These are phyloP conservation scores for Tricholoma bakamatsutake DNA, from an alignment of 768 basidiomycete genomes.

Conservation along the genomic window DNA sequence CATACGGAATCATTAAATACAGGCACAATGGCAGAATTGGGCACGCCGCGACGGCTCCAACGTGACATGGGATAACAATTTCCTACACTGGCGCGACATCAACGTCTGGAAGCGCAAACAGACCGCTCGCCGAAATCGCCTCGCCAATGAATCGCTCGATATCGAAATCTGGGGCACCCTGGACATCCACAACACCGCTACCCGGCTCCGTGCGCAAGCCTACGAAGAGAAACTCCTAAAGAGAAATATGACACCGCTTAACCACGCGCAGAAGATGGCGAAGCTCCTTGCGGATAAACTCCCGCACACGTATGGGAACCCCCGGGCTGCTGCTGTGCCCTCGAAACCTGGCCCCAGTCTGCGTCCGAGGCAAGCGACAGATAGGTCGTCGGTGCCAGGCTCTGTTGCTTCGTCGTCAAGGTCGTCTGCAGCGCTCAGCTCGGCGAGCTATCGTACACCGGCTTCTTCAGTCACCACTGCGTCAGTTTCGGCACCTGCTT, in stretches of 20 bases:
- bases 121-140: slow-evolving; percentile 18
- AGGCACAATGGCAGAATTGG: slow-evolving; percentile 55
- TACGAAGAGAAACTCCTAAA: slow-evolving; percentile 37
- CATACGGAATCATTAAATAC: not conserved
- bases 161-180: slow-evolving; percentile 34
- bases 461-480: not conserved
- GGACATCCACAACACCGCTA: slow-evolving; percentile 39
- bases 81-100: slow-evolving; percentile 12
- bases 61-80: slow-evolving; percentile 43
- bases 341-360: not conserved
- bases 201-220: slow-evolving; percentile 37
- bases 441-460: not conserved
- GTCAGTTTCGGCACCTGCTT: not conserved
- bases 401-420: not conserved
- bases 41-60: slow-evolving; percentile 44
- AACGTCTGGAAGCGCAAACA: slow-evolving; percentile 29
- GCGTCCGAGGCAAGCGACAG: not conserved
- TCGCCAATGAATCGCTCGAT: slow-evolving; percentile 27
- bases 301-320: not conserved
- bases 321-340: not conserved
- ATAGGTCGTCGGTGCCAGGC: not conserved
- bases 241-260: slow-evolving; percentile 1
- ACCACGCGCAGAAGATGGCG: slow-evolving; percentile 4
- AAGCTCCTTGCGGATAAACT: slow-evolving; percentile 7
- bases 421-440: not conserved